phyloP scores from a whole-genome alignment of 495 filamentous ascomycete species.

The Aspergillus affinis region DNA sequence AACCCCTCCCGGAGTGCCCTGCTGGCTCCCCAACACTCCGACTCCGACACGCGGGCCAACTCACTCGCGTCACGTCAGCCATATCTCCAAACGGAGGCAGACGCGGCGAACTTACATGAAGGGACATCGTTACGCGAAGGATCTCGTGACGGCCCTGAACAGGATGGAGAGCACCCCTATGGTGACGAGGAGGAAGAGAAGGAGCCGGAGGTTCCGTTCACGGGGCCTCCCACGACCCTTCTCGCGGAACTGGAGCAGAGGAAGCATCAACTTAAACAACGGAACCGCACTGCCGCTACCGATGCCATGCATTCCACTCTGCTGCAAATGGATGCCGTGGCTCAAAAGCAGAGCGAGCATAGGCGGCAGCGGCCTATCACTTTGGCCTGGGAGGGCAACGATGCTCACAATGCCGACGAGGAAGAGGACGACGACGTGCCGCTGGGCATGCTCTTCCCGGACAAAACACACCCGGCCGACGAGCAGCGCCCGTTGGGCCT shows the following conservation, averaged over 20 bases:
- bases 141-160: conserved; percentile 19
- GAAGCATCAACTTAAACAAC: conserved; percentile 76
- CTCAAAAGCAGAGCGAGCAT: conserved; percentile 76
- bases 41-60: conserved; percentile 15
- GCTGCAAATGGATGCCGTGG: conserved; percentile 86
- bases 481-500: conserved; percentile 75
- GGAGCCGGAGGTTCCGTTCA: conserved; percentile 49
- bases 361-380: conserved; percentile 72
- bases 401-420: conserved; percentile 35
- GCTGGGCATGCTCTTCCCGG: conserved; percentile 73
- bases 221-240: conserved; percentile 80
- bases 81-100: conserved; percentile 20
- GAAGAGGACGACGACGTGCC: conserved; percentile 76
- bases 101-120: conserved; percentile 19
- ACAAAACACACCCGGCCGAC: conserved; percentile 54
- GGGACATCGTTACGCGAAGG: conserved; percentile 21
- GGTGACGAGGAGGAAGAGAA: conserved; percentile 35
- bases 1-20: conserved; percentile 24
- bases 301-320: conserved; percentile 83
- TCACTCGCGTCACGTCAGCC: conserved; percentile 12
- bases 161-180: conserved; percentile 19
- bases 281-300: conserved; percentile 66
- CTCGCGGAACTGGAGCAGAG: conserved; percentile 89
- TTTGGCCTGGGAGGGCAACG: conserved; percentile 85
- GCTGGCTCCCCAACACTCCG: conserved; percentile 17